These are phyloP conservation scores for Aureobasidium sp. DNA, from an alignment of 2,329 filamentous ascomycete genomes.

Conservation along the genomic window DNA sequence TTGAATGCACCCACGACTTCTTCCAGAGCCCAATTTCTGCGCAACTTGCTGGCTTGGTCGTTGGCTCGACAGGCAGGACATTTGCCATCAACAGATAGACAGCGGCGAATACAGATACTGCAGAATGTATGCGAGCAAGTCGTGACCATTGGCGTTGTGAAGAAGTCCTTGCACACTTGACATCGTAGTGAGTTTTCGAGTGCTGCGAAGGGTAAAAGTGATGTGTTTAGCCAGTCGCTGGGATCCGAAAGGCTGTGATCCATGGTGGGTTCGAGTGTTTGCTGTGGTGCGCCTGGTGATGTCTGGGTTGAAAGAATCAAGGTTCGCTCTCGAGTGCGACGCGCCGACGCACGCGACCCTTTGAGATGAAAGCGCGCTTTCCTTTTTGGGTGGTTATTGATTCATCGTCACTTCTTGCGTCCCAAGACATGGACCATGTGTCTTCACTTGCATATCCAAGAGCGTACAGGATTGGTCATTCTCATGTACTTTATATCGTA, in stretches of 20 bases:
- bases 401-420: neutral
- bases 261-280: neutral
- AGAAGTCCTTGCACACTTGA: slow-evolving; percentile 98
- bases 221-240: slow-evolving; percentile 75
- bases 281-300: neutral
- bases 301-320: slow-evolving; percentile 7
- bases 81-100: slow-evolving; percentile 71
- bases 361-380: neutral
- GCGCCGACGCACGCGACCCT: slow-evolving; percentile 1
- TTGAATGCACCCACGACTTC: slow-evolving; percentile 76
- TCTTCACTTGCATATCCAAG: neutral
- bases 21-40: slow-evolving; percentile 75
- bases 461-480: neutral
- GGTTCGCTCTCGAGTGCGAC: slow-evolving; percentile 22
- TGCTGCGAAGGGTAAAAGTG: slow-evolving; percentile 54
- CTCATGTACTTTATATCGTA: neutral
- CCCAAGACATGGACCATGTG: neutral
- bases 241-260: slow-evolving; percentile 51
- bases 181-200: slow-evolving; percentile 85
- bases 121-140: slow-evolving; percentile 95
- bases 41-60: slow-evolving; percentile 76
- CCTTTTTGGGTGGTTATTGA: neutral
- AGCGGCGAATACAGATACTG: slow-evolving; percentile 85
- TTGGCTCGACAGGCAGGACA: slow-evolving; percentile 73
- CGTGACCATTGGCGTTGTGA: slow-evolving; percentile 86